phyloP scores from a whole-genome alignment of 768 basidiomycete species.

The Trametes gibbosa region DNA sequence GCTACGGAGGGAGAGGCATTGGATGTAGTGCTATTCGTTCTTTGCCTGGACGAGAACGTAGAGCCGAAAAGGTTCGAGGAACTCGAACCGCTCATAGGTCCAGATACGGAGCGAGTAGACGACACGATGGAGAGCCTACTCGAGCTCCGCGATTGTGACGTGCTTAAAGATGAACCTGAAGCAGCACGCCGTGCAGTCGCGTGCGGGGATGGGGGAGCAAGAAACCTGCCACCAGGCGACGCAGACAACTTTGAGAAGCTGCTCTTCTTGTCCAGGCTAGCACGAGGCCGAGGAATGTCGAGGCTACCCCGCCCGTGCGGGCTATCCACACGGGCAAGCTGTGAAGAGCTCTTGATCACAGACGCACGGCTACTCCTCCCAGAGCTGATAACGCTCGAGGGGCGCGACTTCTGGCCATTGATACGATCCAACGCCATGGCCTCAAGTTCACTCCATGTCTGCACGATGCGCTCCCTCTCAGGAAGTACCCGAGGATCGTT shows the following conservation, averaged over 20 bases:
- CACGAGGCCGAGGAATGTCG: constrained; percentile 9
- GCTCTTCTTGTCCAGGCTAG: constrained; percentile 29
- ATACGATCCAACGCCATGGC: constrained; percentile 78
- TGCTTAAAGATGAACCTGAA: constrained; percentile 46
- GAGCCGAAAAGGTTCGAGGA: constrained; percentile 45
- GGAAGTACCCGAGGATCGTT: constrained; percentile 59
- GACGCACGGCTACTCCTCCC: constrained; percentile 58
- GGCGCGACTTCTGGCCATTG: constrained; percentile 58
- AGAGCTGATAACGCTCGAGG: constrained; percentile 64
- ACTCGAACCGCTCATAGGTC: constrained; percentile 49
- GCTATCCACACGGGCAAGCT: constrained; percentile 4
- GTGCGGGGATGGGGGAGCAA: constrained; percentile 43
- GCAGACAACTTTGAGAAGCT: constrained; percentile 42
- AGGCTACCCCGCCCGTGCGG: constrained; percentile 7
- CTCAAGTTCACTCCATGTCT: constrained; percentile 78
- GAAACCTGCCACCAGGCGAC: constrained; percentile 41
- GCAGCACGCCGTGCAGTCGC: constrained; percentile 42
- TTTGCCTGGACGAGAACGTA: constrained; percentile 83
- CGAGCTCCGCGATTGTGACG: constrained; percentile 43
- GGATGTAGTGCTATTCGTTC: constrained; percentile 63
- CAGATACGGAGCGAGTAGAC: constrained; percentile 65
- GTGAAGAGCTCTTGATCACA: constrained; percentile 13
- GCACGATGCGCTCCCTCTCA: constrained; percentile 66
- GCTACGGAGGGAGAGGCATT: constrained; percentile 33
- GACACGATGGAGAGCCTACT: constrained; percentile 59